Percentiles rank a stretch among this genome's conserved stretches.
phyloP scores from a whole-genome alignment of 192 early-diverging fungal species.

The Geosiphon pyriformis region DNA sequence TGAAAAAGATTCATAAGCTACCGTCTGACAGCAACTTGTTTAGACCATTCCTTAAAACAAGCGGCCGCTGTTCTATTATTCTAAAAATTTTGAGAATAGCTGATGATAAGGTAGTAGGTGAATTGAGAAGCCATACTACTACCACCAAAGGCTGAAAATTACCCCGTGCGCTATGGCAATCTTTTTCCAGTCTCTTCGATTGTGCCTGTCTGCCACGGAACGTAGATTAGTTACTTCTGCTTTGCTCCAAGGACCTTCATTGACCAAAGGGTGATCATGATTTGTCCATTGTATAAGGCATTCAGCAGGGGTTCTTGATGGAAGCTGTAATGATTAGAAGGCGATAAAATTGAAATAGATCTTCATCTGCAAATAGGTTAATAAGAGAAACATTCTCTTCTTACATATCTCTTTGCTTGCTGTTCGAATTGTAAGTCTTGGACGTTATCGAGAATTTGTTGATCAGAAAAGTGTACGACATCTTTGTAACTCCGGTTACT shows the following conservation, averaged over 20 bases:
- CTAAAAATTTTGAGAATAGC: conserved; percentile 41
- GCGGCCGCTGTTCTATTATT: conserved; percentile 67
- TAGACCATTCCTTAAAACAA: conserved; percentile 64
- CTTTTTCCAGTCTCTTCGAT: conserved; percentile 57
- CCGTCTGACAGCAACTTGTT: conserved; percentile 27
- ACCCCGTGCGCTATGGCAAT: conserved; percentile 40
- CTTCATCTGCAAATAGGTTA: not conserved
- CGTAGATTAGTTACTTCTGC: conserved; percentile 47
- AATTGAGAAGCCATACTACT: too few relatives aligned
- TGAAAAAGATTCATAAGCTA: not conserved
- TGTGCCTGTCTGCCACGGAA: conserved; percentile 38
- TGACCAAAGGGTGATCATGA: conserved; percentile 74
- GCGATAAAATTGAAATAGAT: not conserved
- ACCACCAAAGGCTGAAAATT: not conserved
- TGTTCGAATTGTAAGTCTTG: conserved; percentile 30
- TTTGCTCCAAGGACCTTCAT: conserved; percentile 61
- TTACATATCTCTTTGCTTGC: conserved; percentile 31
- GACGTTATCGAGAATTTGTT: conserved; percentile 29
- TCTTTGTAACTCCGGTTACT: not conserved
- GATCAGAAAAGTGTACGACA: conserved; percentile 5
- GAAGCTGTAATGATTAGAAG: conserved; percentile 46
- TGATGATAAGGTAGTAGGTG: too few relatives aligned
- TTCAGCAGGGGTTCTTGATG: conserved; percentile 55
- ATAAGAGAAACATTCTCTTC: too few relatives aligned
- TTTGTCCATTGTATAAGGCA: conserved; percentile 76